A percentile compares a stretch with the other conserved stretches of the same genome.
Conservation (phyloP, 73 alveolate genomes). For the Uronychia setigera region DNA sequence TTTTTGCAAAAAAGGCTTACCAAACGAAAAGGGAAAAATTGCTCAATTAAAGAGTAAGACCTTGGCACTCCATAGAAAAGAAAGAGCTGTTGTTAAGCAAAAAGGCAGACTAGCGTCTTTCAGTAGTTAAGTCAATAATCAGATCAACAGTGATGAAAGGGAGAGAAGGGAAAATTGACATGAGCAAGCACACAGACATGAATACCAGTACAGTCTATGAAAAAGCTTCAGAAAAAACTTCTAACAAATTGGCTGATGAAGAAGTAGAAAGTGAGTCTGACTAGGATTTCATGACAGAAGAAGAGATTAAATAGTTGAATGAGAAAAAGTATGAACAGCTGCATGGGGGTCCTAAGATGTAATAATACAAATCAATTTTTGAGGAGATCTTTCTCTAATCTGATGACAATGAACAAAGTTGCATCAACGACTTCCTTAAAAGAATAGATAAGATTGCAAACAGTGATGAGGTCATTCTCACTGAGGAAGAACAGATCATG, state of each 20-base stretch:
- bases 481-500: conserved; percentile 32
- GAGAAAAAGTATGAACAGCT: too few relatives aligned
- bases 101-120: not conserved
- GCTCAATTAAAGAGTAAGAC: not conserved
- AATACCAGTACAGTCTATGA: too few relatives aligned
- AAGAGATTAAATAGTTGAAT: too few relatives aligned
- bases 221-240: too few relatives aligned
- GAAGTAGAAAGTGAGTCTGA: too few relatives aligned
- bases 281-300: too few relatives aligned
- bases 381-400: not conserved
- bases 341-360: too few relatives aligned
- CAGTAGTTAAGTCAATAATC: not conserved
- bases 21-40: not conserved
- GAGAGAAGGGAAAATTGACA: not conserved
- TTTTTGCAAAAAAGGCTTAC: not conserved
- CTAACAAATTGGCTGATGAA: too few relatives aligned
- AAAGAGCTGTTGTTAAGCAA: not conserved
- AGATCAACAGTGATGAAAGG: not conserved
- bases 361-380: too few relatives aligned
- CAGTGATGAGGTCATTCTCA: not conserved
- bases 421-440: not conserved
- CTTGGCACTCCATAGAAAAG: not conserved
- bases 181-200: conserved; percentile 1
- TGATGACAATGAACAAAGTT: not conserved
- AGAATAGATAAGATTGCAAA: not conserved